Conservation (phyloP, 257 asterid species). For the Cinchona pubescens region DNA sequence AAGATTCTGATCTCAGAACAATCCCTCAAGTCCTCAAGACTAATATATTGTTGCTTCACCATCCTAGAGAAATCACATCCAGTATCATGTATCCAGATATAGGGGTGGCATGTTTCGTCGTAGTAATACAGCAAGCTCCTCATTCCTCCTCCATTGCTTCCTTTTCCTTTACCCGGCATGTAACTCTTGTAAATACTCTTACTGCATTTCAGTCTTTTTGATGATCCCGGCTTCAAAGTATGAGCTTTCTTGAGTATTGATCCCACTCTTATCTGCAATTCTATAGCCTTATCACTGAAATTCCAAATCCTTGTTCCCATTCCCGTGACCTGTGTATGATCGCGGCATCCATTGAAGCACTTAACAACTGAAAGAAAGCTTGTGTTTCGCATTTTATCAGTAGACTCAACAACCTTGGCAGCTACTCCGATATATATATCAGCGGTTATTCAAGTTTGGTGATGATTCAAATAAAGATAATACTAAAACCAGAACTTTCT, state of each 20-base stretch:
- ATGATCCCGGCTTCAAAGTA: slow-evolving; percentile 68
- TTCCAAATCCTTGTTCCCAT: slow-evolving; percentile 77
- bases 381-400: slow-evolving; percentile 18
- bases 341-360: slow-evolving; percentile 72
- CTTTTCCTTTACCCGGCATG: slow-evolving; percentile 58
- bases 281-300: slow-evolving; percentile 56
- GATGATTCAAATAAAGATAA: not conserved
- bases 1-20: slow-evolving; percentile 70
- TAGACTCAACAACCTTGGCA: not conserved
- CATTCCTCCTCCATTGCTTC: slow-evolving; percentile 37
- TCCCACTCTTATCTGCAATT: slow-evolving; percentile 77
- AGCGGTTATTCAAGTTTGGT: not conserved
- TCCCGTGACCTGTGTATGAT: slow-evolving; percentile 56
- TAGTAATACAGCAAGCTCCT: slow-evolving; percentile 66
- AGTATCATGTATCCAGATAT: slow-evolving; percentile 77
- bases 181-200: slow-evolving; percentile 76
- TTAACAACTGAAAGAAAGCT: slow-evolving; percentile 45
- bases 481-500: not conserved
- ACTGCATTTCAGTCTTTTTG: slow-evolving; percentile 62
- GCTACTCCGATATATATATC: not conserved
- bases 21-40: slow-evolving; percentile 78
- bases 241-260: slow-evolving; percentile 69
- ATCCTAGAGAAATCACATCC: slow-evolving; percentile 68
- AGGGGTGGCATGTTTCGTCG: slow-evolving; percentile 87
- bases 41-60: slow-evolving; percentile 83